These are phyloP conservation scores for Lactarius akahatsu DNA, from an alignment of 768 basidiomycete species.

Conservation along the genomic window DNA sequence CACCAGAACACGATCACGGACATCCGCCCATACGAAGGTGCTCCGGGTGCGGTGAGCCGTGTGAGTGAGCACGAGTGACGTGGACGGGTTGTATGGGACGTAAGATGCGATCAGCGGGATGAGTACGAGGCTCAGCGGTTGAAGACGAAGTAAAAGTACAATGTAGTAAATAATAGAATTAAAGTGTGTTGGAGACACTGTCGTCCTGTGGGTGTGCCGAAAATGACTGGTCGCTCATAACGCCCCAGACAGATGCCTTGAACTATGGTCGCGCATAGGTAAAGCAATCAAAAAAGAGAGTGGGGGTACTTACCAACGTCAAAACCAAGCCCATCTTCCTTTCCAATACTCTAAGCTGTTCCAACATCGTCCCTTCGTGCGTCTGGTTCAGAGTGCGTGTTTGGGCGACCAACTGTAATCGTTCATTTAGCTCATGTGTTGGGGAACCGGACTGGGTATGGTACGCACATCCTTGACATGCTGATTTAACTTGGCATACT, in stretches of 20 bases:
- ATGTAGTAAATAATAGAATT: constrained; percentile 11
- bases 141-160: constrained; percentile 19
- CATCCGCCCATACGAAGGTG: constrained; percentile 69
- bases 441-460: too few species aligned
- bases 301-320: constrained; percentile 64
- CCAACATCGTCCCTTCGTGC: constrained; percentile 76
- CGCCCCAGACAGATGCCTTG: constrained; percentile 95
- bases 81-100: constrained; percentile 96
- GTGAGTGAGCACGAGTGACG: constrained; percentile 93
- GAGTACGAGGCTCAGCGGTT: constrained; percentile 48
- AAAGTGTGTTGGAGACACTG: constrained; percentile 20
- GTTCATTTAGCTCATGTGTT: background rate
- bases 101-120: constrained; percentile 48
- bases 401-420: constrained; percentile 55
- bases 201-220: constrained; percentile 19
- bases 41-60: constrained; percentile 57
- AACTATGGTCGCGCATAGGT: constrained; percentile 50
- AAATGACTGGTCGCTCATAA: constrained; percentile 75
- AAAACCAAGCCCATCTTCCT: constrained; percentile 94
- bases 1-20: constrained; percentile 99
- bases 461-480: constrained; percentile 70
- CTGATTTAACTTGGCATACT: constrained; percentile 85
- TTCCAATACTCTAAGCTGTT: constrained; percentile 77
- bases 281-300: background rate
- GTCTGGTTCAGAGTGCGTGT: constrained; percentile 70